Conservation (phyloP, 257 asterid genomes). For the Solanum commersonii region DNA sequence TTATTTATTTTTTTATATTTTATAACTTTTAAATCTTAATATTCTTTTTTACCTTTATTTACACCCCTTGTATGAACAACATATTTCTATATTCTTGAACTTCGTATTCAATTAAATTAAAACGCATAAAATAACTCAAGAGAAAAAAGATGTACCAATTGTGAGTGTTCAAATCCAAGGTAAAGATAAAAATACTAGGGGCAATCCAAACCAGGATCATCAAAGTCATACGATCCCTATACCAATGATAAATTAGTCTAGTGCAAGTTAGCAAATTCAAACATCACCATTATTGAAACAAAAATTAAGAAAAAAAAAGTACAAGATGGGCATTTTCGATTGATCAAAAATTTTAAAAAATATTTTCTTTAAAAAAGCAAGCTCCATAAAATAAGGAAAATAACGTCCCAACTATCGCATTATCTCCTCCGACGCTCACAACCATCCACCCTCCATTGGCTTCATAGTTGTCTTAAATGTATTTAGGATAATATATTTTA, state of each 20-base stretch:
- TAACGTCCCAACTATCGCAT: background rate
- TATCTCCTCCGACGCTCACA: background rate
- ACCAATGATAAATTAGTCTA: background rate
- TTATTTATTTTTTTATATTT: no score
- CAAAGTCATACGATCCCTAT: no score
- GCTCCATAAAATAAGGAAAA: background rate
- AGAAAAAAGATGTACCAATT: no score
- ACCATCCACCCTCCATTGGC: background rate
- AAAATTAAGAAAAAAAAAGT: background rate
- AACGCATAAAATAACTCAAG: no score
- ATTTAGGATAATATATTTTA: background rate
- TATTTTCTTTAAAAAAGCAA: no score
- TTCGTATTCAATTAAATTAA: no score
- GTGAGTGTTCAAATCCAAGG: no score
- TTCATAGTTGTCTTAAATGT: background rate
- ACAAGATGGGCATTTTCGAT: background rate
- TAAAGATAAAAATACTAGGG: background rate
- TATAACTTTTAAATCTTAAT: background rate
- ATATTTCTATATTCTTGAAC: no score
- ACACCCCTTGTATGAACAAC: background rate
- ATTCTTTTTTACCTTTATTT: background rate
- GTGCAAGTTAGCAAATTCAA: background rate
- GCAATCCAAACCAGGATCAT: background rate
- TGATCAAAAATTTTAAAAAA: background rate
- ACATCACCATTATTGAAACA: background rate